These are phyloP conservation scores for Penicillium crystallinum DNA, from an alignment of 495 filamentous ascomycete genomes.

Conservation along the genomic window DNA sequence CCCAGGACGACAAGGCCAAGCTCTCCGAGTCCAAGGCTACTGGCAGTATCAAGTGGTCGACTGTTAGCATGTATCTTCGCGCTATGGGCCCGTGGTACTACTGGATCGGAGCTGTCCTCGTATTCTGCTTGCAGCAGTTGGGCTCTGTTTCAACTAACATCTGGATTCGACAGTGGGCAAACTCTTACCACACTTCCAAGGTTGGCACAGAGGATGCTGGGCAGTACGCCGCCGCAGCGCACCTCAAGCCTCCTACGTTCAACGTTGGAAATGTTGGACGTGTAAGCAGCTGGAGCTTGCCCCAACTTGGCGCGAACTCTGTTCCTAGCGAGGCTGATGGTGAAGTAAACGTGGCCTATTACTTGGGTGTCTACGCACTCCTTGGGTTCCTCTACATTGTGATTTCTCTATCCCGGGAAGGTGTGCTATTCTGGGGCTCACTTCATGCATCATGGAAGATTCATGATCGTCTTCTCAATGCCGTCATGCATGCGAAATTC, in stretches of 20 bases:
- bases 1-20: slow-evolving; percentile 45
- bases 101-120: slow-evolving; percentile 67
- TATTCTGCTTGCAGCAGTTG: slow-evolving; percentile 78
- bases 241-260: slow-evolving; percentile 40
- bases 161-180: slow-evolving; percentile 92
- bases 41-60: slow-evolving; percentile 80
- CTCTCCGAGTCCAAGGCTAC: slow-evolving; percentile 69
- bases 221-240: slow-evolving; percentile 36
- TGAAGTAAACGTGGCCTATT: slow-evolving; percentile 76
- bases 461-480: slow-evolving; percentile 70
- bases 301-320: slow-evolving; percentile 25
- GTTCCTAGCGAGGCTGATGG: slow-evolving; percentile 17
- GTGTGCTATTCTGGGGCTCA: slow-evolving; percentile 87
- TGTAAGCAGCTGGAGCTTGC: slow-evolving; percentile 25
- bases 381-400: slow-evolving; percentile 69
- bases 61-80: slow-evolving; percentile 75
- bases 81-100: slow-evolving; percentile 96
- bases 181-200: slow-evolving; percentile 46
- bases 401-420: slow-evolving; percentile 73
- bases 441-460: slow-evolving; percentile 82
- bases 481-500: slow-evolving; percentile 84
- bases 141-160: slow-evolving; percentile 79
- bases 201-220: slow-evolving; percentile 22
- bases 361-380: slow-evolving; percentile 74
- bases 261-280: slow-evolving; percentile 37